phyloP scores from a whole-genome alignment of 169 alveolate genomes.

The Perkinsus chesapeaki region DNA sequence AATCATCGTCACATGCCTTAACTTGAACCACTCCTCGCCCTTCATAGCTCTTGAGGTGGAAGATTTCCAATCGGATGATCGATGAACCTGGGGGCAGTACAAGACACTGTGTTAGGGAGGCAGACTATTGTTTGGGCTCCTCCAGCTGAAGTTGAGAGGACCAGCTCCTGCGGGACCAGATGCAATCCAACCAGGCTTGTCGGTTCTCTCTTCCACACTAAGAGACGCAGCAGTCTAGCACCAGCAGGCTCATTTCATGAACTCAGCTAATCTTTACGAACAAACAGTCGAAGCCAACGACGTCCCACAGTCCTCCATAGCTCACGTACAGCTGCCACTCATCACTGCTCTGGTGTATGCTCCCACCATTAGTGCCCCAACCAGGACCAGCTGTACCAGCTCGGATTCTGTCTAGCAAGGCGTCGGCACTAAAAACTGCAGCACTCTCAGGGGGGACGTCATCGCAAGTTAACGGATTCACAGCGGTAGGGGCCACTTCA shows the following conservation, averaged over 20 bases:
- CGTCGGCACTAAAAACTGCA: background rate
- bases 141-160: background rate
- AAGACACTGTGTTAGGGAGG: background rate
- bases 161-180: background rate
- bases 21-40: background rate
- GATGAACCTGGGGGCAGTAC: background rate
- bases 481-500: background rate
- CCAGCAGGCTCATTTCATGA: no score
- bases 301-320: no score
- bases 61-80: background rate
- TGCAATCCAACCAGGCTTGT: background rate
- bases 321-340: background rate
- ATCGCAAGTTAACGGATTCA: background rate
- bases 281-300: no score
- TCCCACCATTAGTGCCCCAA: background rate
- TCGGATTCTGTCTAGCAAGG: background rate
- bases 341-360: background rate
- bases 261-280: no score
- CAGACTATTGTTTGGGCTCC: background rate
- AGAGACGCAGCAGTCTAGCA: background rate
- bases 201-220: background rate
- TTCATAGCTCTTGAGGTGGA: background rate
- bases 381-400: background rate
- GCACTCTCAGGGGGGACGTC: background rate
- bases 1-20: background rate